Evolutionary conservation across 331 rosid genomes (phyloP).

Genomic region (Ulmus americana): DNA sequence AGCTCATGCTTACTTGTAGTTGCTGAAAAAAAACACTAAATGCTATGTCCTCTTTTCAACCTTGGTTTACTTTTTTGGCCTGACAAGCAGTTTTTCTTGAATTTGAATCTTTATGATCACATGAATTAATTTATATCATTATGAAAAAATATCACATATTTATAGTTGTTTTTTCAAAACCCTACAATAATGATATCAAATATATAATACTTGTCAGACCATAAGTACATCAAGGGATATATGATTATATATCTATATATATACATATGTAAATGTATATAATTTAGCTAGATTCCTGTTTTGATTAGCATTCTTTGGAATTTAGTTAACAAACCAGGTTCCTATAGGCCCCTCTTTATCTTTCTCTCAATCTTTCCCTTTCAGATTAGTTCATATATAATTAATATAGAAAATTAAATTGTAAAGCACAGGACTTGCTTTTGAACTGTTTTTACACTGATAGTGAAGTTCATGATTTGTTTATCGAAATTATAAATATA

Average conservation of each 20-base stretch:
- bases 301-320: neutral
- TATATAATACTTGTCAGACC: neutral
- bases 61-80: slow-evolving; percentile 26
- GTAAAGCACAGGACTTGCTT: too few relatives aligned
- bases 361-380: too few relatives aligned
- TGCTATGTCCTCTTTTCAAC: slow-evolving; percentile 23
- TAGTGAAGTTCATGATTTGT: neutral
- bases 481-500: neutral
- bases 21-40: slow-evolving; percentile 12
- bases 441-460: neutral
- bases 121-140: slow-evolving; percentile 3
- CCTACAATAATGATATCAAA: neutral
- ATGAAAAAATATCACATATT: neutral
- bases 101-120: slow-evolving; percentile 6
- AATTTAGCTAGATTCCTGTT: neutral
- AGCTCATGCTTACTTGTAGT: neutral
- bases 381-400: too few relatives aligned
- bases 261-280: neutral
- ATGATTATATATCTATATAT: neutral
- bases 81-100: slow-evolving; percentile 31
- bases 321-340: neutral
- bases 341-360: too few relatives aligned
- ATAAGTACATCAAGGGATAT: neutral
- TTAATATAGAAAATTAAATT: too few relatives aligned
- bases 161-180: neutral